Percentiles rank a stretch among this genome's conserved stretches.
phyloP scores from a whole-genome alignment of 169 alveolate species.

The Plasmodium sp. region DNA sequence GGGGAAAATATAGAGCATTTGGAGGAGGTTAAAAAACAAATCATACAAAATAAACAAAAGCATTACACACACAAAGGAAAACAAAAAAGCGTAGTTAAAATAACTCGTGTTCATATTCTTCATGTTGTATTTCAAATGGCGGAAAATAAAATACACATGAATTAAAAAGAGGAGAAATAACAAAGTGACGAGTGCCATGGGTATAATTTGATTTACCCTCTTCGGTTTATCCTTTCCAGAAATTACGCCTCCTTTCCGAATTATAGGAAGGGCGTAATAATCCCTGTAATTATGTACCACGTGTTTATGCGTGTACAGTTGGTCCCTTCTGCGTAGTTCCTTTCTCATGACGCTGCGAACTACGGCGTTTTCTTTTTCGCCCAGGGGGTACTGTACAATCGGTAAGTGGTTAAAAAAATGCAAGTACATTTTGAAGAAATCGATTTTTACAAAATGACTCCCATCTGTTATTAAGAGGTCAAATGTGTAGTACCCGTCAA shows the following conservation, averaged over 20 bases:
- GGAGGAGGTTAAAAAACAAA: conserved; percentile 30
- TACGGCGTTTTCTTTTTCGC: neutral
- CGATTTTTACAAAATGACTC: neutral
- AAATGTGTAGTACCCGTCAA: conserved; percentile 31
- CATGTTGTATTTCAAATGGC: conserved; percentile 27
- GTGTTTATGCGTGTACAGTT: neutral
- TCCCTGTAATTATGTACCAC: conserved; percentile 18
- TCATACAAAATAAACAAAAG: conserved; percentile 46
- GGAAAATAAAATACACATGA: conserved; percentile 35
- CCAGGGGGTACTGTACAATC: conserved; percentile 9
- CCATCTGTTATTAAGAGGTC: conserved; percentile 41
- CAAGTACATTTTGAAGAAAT: conserved; percentile 24
- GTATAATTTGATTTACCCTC: neutral
- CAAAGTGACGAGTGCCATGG: conserved; percentile 1
- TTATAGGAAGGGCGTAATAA: conserved; percentile 40
- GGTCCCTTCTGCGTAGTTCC: neutral
- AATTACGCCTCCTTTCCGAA: neutral
- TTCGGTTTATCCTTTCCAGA: neutral
- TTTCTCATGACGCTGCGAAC: neutral
- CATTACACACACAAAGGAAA: conserved; percentile 29
- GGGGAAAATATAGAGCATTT: conserved; percentile 13
- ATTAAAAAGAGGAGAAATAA: conserved; percentile 11
- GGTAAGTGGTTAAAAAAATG: conserved; percentile 28
- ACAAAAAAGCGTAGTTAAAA: conserved; percentile 24
- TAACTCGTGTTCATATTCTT: conserved; percentile 24